Evolutionary conservation across 345 rosid genomes (phyloP), one percentile per base, ranked within the genome.

Genomic region (Euphorbia peplus): DNA sequence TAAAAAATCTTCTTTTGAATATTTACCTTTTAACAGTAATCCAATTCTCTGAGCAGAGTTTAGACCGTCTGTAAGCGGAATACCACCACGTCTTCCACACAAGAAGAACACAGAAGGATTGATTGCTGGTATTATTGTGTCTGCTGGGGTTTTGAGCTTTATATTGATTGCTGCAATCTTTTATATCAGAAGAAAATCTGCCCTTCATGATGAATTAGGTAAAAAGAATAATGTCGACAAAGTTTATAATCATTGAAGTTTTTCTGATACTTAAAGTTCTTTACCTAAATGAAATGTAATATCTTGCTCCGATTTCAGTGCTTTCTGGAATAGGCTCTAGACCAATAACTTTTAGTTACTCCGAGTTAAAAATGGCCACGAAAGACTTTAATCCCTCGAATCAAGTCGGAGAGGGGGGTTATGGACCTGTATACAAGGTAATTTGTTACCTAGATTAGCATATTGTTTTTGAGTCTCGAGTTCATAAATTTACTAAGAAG

Each of bases 401-500:
- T 18, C 73, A 74, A 71, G 71, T 81, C 6, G 85, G 85, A 62
- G 85, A 78, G 66, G 82, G 85, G 18, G 85, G 85, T 18, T 81
- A 21, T 44, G 82, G 85, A 42, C 67, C 76, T 0, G 85, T 81
- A 0, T 81, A 69, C 78, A 78, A 75, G 82, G 82, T 81, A 70
- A 22, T 7, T 53, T 41, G 5, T 66, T 11, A 14, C 41, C 35
- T 25, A 44, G 62, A 60, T 39, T 28, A 56, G 30, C 25, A 56
- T n/a, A n/a, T n/a, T n/a, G n/a, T n/a, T n/a, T 44, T 44, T 18
- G 50, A 44, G 50, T 44, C 42, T 44, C 15, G 50, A 44, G 50
- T 44, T 44, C 50, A 44, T 44, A 2, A 32, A 32, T 32, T 12
- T 44, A 18, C 50, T n/a, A n/a, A n/a, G n/a, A n/a, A n/a, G n/a